These are phyloP conservation scores for Skeletonema costatum DNA, from an alignment of 108 stramenopile species.

Conservation along the genomic window DNA sequence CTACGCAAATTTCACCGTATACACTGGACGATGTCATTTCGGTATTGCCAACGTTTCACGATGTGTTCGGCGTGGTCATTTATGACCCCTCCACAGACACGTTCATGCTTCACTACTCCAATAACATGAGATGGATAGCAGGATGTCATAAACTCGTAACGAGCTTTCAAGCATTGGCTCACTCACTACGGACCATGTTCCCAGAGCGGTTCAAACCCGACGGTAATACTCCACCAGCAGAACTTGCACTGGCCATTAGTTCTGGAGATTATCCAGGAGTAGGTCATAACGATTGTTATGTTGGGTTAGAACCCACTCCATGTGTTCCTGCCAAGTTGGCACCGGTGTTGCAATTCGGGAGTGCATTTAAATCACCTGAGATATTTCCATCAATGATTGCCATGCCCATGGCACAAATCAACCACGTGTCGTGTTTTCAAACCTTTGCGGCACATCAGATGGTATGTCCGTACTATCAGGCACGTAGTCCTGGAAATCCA, in stretches of 20 bases:
- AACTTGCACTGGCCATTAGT: slow-evolving; percentile 8
- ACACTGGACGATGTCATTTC: slow-evolving; percentile 2
- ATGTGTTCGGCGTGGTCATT: slow-evolving; percentile 23
- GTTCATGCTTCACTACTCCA: slow-evolving; percentile 25
- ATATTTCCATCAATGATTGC: slow-evolving; percentile 22
- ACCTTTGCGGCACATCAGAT: slow-evolving; percentile 8
- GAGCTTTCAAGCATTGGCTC: slow-evolving; percentile 7
- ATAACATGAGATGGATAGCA: slow-evolving; percentile 23
- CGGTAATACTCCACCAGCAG: not conserved
- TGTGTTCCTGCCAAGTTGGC: not conserved
- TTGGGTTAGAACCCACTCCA: not conserved
- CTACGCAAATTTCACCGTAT: not conserved
- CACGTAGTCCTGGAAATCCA: slow-evolving; percentile 4
- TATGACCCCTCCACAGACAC: slow-evolving; percentile 10
- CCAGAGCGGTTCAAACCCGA: slow-evolving; percentile 17
- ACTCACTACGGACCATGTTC: slow-evolving; percentile 32
- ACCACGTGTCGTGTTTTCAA: slow-evolving; percentile 26
- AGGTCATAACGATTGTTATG: slow-evolving; percentile 15
- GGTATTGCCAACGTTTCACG: not conserved
- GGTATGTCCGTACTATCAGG: slow-evolving; percentile 10
- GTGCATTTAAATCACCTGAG: slow-evolving; percentile 14
- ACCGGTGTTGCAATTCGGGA: slow-evolving; percentile 30
- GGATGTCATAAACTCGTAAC: slow-evolving; percentile 35
- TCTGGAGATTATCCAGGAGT: slow-evolving; percentile 27
- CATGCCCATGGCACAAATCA: slow-evolving; percentile 35